Percentiles rank a stretch among this genome's conserved stretches.
These are phyloP conservation scores for Clathrus columnatus DNA, from an alignment of 768 basidiomycete species.

Conservation along the genomic window DNA sequence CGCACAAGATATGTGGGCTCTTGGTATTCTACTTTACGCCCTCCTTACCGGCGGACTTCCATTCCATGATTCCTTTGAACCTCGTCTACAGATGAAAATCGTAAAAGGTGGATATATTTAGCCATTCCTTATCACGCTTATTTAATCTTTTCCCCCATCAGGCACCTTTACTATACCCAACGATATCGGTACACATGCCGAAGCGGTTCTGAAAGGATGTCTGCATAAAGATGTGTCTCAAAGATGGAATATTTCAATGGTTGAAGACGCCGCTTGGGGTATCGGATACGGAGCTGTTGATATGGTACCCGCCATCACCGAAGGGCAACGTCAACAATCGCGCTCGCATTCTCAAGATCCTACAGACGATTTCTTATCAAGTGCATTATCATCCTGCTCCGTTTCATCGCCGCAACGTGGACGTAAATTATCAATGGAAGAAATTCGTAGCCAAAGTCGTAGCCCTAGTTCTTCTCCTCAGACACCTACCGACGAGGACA, in stretches of 20 bases:
- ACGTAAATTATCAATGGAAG: not conserved
- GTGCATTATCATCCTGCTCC: not conserved
- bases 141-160: slow-evolving; percentile 22
- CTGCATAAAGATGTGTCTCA: slow-evolving; percentile 50
- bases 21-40: slow-evolving; percentile 84
- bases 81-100: slow-evolving; percentile 86
- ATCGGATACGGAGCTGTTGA: slow-evolving; percentile 50
- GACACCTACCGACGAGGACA: slow-evolving; percentile 1
- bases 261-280: slow-evolving; percentile 75
- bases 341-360: not conserved
- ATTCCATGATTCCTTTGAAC: slow-evolving; percentile 85
- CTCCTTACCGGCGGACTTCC: slow-evolving; percentile 81
- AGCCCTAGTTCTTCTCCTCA: slow-evolving; percentile 6
- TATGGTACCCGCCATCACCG: not conserved
- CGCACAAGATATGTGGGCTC: slow-evolving; percentile 92
- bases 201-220: slow-evolving; percentile 71
- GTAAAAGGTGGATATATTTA: slow-evolving; percentile 50
- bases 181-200: slow-evolving; percentile 50
- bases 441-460: slow-evolving; percentile 8
- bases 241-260: slow-evolving; percentile 75
- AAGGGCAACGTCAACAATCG: slow-evolving; percentile 2
- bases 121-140: not conserved
- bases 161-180: slow-evolving; percentile 54
- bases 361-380: not conserved
- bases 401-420: not conserved